A percentile compares a stretch with the other conserved stretches of the same genome.
Evolutionary conservation across 2,329 filamentous ascomycete species (phyloP).

Genomic region (Penicillium sclerotigenum): DNA sequence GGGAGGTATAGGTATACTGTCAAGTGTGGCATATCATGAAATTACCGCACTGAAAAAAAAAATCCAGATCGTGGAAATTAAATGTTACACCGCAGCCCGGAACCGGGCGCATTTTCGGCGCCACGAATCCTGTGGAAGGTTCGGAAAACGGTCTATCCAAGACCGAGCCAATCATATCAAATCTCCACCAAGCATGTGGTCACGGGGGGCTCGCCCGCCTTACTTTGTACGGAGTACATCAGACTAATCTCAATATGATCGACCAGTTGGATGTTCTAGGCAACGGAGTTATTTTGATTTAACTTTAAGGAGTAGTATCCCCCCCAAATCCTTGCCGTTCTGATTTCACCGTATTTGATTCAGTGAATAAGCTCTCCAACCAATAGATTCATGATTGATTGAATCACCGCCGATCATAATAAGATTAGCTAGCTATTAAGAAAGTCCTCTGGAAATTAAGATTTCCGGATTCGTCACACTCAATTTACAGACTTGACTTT

Average conservation of each 20-base stretch:
- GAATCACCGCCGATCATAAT: too few relatives aligned
- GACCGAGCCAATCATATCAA: neutral
- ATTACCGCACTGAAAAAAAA: neutral
- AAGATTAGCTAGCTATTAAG: too few relatives aligned
- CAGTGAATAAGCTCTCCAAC: neutral
- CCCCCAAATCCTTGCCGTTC: neutral
- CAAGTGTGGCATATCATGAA: neutral
- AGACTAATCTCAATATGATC: neutral
- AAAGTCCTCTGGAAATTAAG: too few relatives aligned
- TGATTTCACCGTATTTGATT: neutral
- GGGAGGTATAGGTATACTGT: neutral
- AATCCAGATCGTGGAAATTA: too few relatives aligned
- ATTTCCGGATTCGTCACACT: neutral
- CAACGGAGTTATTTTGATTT: too few relatives aligned
- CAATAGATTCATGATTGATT: neutral
- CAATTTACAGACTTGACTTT: neutral
- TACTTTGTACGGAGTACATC: too few relatives aligned
- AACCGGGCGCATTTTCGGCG: neutral
- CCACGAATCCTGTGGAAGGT: neutral
- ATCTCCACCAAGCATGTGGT: neutral
- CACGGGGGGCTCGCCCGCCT: neutral
- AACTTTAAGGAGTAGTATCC: neutral
- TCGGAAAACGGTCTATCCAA: neutral
- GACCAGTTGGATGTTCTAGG: neutral
- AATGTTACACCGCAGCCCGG: neutral